phyloP scores from a whole-genome alignment of 2,329 filamentous ascomycete species.

The Chalara sp. region DNA sequence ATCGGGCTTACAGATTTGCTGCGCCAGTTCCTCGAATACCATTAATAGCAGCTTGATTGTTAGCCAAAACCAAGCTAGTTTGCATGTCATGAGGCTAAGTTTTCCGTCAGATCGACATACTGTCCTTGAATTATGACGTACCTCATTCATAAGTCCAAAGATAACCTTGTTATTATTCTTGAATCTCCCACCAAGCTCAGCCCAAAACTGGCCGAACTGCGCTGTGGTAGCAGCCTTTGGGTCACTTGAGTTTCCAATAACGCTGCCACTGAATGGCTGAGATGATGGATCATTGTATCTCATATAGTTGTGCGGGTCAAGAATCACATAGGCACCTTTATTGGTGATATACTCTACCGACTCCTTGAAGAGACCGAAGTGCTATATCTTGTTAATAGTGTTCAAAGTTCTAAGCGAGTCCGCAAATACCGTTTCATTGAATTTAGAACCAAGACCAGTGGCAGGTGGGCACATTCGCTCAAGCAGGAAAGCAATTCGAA shows the following conservation, averaged over 20 bases:
- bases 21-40: constrained; percentile 37
- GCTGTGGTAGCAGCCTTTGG: constrained; percentile 37
- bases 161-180: constrained; percentile 40
- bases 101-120: too few species aligned
- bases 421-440: constrained; percentile 37
- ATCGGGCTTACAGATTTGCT: constrained; percentile 30
- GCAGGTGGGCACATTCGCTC: constrained; percentile 43
- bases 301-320: constrained; percentile 49
- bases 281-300: constrained; percentile 43
- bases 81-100: constrained; percentile 40
- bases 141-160: constrained; percentile 40
- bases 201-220: constrained; percentile 43
- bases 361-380: constrained; percentile 38
- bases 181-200: constrained; percentile 39
- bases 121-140: constrained; percentile 1
- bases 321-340: constrained; percentile 38
- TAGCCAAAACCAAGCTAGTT: constrained; percentile 36
- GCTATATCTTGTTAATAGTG: constrained; percentile 15
- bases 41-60: constrained; percentile 40
- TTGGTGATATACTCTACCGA: constrained; percentile 45
- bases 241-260: constrained; percentile 42
- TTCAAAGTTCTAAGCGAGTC: background rate
- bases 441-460: constrained; percentile 39
- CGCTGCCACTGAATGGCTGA: constrained; percentile 40
- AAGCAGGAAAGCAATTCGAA: constrained; percentile 42